Percentiles rank a stretch among this genome's conserved stretches.
Evolutionary conservation across 768 basidiomycete species (phyloP).

Genomic region (Boletus vermiculosoides): DNA sequence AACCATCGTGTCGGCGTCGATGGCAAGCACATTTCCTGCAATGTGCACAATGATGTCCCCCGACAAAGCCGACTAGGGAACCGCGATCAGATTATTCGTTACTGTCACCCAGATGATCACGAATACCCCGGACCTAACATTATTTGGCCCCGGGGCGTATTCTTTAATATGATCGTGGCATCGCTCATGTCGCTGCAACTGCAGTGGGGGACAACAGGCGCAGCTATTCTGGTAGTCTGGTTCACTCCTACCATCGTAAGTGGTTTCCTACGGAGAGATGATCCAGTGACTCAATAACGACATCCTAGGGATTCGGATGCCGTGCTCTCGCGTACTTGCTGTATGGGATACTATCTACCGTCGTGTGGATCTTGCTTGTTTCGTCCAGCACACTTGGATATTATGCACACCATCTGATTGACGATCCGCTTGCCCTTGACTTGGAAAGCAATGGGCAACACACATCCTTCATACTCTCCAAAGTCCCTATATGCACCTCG

Average conservation of each 20-base stretch:
- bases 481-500: background rate
- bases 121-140: background rate
- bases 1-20: constrained; percentile 5
- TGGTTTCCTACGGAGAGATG: background rate
- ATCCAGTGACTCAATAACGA: background rate
- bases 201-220: constrained; percentile 34
- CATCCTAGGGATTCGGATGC: constrained; percentile 32
- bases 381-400: constrained; percentile 29
- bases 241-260: constrained; percentile 33
- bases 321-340: constrained; percentile 33
- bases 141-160: constrained; percentile 25
- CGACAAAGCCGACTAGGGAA: constrained; percentile 19
- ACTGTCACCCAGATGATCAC: constrained; percentile 17
- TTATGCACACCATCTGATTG: constrained; percentile 11
- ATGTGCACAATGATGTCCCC: constrained; percentile 2
- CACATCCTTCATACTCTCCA: background rate
- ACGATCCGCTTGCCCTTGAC: background rate
- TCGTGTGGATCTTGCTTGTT: constrained; percentile 32
- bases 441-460: background rate
- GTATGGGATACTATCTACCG: constrained; percentile 30
- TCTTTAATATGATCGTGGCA: constrained; percentile 31
- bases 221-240: constrained; percentile 29
- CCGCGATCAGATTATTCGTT: constrained; percentile 15
- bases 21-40: background rate
- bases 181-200: constrained; percentile 29